A percentile compares a stretch with the other conserved stretches of the same genome.
Conservation (phyloP, 768 basidiomycete genomes). For the Russula olivacea region DNA sequence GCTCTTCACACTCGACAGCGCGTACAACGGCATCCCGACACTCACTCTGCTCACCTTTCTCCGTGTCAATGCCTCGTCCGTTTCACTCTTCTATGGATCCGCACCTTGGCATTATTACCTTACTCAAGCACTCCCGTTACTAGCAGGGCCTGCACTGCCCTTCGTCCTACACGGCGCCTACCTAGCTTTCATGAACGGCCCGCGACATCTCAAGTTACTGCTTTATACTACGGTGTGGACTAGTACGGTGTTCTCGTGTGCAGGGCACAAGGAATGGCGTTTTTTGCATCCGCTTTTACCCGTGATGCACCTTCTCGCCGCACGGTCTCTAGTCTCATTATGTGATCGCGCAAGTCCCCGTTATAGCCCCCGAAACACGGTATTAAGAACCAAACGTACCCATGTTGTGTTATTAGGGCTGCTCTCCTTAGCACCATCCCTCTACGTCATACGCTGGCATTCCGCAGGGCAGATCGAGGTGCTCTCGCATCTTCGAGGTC, state of each 20-base stretch:
- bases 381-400: not conserved
- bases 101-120: conserved; percentile 88
- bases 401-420: conserved; percentile 36
- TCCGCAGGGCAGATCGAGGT: conserved; percentile 74
- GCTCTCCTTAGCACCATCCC: conserved; percentile 51
- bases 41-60: conserved; percentile 82
- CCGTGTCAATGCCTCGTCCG: conserved; percentile 69
- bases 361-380: not conserved
- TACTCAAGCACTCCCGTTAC: conserved; percentile 76
- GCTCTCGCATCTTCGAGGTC: conserved; percentile 55
- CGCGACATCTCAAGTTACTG: conserved; percentile 36
- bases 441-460: conserved; percentile 72
- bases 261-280: conserved; percentile 96
- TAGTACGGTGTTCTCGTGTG: conserved; percentile 61
- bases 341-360: conserved; percentile 17
- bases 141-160: conserved; percentile 68
- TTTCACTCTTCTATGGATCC: conserved; percentile 90
- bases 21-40: conserved; percentile 60
- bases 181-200: conserved; percentile 26
- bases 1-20: conserved; percentile 48
- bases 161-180: conserved; percentile 55
- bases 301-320: conserved; percentile 70
- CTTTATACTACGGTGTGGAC: conserved; percentile 55
- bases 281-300: conserved; percentile 92
- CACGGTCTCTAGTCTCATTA: conserved; percentile 57